Conservation (phyloP, 768 basidiomycete genomes). For the Trametes gibbosa region DNA sequence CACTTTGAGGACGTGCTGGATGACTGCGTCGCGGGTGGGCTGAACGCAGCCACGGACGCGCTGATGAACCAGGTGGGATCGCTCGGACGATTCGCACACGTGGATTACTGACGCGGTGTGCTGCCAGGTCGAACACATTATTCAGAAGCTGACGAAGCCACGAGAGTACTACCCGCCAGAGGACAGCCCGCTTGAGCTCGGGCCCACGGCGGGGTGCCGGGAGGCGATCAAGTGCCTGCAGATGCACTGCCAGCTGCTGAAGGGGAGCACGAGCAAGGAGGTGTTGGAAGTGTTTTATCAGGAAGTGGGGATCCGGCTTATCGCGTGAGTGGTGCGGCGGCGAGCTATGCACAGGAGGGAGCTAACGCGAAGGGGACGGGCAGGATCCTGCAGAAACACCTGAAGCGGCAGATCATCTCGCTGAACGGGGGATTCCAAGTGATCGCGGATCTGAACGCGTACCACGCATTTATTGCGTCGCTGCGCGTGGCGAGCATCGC, state of each 20-base stretch:
- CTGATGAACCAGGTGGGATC: slow-evolving; percentile 83
- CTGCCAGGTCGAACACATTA: slow-evolving; percentile 86
- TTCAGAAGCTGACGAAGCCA: slow-evolving; percentile 75
- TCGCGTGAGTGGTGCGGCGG: slow-evolving; percentile 21
- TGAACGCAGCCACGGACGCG: slow-evolving; percentile 95
- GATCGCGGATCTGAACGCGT: slow-evolving; percentile 94
- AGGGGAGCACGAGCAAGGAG: slow-evolving; percentile 93
- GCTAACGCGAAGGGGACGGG: not conserved
- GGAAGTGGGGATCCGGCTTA: slow-evolving; percentile 84
- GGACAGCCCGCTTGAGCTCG: slow-evolving; percentile 73
- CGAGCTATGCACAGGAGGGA: too few relatives aligned
- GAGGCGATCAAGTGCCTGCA: slow-evolving; percentile 89
- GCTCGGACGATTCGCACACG: not conserved
- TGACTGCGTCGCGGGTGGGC: slow-evolving; percentile 87
- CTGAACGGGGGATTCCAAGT: slow-evolving; percentile 92
- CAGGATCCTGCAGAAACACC: slow-evolving; percentile 93
- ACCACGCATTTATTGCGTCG: slow-evolving; percentile 83
- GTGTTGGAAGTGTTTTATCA: slow-evolving; percentile 98
- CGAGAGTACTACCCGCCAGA: slow-evolving; percentile 91
- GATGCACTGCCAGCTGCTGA: slow-evolving; percentile 86
- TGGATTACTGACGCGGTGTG: not conserved
- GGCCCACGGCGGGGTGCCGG: slow-evolving; percentile 82
- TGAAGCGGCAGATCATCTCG: slow-evolving; percentile 97
- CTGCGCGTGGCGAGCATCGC: slow-evolving; percentile 80
- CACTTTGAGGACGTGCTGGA: slow-evolving; percentile 90